Evolutionary conservation across 1,284 basidiomycete species (phyloP).

Genomic region (Schizopora paradoxa): DNA sequence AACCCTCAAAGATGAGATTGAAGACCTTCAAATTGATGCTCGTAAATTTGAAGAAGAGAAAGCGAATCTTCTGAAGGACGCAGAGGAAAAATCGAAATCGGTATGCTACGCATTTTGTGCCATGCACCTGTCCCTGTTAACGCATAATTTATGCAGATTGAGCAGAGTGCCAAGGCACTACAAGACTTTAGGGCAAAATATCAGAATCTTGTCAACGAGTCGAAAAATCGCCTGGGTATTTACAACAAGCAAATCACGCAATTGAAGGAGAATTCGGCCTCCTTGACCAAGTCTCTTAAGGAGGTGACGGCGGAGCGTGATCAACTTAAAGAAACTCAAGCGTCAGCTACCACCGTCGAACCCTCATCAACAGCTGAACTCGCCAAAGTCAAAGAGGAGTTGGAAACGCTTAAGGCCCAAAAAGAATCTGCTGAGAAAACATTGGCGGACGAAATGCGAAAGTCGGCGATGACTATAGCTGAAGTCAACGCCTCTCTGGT

Average conservation of each 20-base stretch:
- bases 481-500: constrained; percentile 43
- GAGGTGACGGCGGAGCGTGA: constrained; percentile 31
- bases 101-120: constrained; percentile 31
- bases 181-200: constrained; percentile 30
- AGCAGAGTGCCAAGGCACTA: constrained; percentile 26
- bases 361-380: constrained; percentile 19
- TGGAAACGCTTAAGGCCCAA: constrained; percentile 38
- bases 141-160: constrained; percentile 27
- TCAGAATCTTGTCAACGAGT: constrained; percentile 23
- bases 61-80: constrained; percentile 26
- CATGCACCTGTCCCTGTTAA: background rate
- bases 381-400: constrained; percentile 27
- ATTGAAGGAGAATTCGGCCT: constrained; percentile 28
- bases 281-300: constrained; percentile 27
- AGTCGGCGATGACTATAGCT: constrained; percentile 36
- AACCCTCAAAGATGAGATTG: constrained; percentile 69
- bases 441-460: constrained; percentile 37
- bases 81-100: constrained; percentile 31
- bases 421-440: constrained; percentile 39
- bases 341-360: constrained; percentile 20
- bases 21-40: constrained; percentile 37
- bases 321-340: constrained; percentile 25
- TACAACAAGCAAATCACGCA: constrained; percentile 33
- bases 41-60: constrained; percentile 30
- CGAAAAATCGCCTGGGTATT: constrained; percentile 29